Base-by-base conservation (phyloP, 1,284 basidiomycete genomes). In the Trichosporon ovoides region DNA sequence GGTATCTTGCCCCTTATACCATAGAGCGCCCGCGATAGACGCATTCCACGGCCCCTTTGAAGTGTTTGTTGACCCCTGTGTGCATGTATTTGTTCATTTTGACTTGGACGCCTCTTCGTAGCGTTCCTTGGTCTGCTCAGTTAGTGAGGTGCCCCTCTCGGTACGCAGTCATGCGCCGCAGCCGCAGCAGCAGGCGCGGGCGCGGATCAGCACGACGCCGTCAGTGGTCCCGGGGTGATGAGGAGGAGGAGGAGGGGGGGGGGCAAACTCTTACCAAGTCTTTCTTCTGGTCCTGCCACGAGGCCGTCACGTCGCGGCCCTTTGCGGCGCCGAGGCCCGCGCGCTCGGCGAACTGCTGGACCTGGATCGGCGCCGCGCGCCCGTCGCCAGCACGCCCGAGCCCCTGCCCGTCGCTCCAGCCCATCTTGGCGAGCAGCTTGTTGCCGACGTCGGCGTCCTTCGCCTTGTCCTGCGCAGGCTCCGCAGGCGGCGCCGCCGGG, bases 371-470 rank as follows among this genome's bases (percentile, higher is more conserved):
- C 54, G 92, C 90, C 16, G 90, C 85, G 55, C 91, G 79, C 19
- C 92, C 92, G 57, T 89, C 88, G 7, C 86, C 89, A 56, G 81
- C 82, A 7, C 83, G 81, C 1, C 92, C 92, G 38, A 96, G 77
- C 1, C 92, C 92, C n/a, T 83, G 86, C 3, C 92, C 92, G 68
- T 88, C 85, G 60, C 83, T 87, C 92, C 92, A 96, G 0, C 93
- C 92, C 92, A 96, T 95, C 83, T 93, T 91, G 73, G 91, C 90
- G 64, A 96, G 75, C 57, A 96, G 72, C 74, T 91, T 91, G 73
- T 94, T 93, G 12, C 92, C 92, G 10, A 91, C 83, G 0, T 56
- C 40, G 28, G 52, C 59, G 40, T 54, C 46, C 4, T 35, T 18
- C 11, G 50, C 38, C 35, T 48, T 28, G 28, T 31, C 28, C 9